Conservation (phyloP, 2,329 filamentous ascomycete genomes). For the Uncinocarpus reesii region DNA sequence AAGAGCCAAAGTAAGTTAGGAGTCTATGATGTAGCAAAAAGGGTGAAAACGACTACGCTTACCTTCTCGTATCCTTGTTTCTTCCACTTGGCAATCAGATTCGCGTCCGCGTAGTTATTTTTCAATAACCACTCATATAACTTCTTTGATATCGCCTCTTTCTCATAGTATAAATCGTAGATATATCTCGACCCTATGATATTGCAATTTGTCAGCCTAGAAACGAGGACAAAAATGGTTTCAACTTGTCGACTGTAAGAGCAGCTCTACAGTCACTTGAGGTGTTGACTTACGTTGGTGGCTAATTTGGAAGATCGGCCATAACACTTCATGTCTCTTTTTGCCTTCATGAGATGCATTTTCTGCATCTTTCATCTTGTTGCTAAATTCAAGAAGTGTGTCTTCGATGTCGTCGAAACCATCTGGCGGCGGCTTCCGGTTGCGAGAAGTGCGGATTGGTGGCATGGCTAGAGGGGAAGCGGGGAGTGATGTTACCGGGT, state of each 20-base stretch:
- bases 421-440: slow-evolving; percentile 54
- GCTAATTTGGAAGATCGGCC: slow-evolving; percentile 95
- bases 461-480: slow-evolving; percentile 41
- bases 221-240: neutral
- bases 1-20: neutral
- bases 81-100: slow-evolving; percentile 99
- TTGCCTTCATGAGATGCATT: slow-evolving; percentile 69
- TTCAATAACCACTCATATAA: slow-evolving; percentile 95
- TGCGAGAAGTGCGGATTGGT: slow-evolving; percentile 49
- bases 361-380: slow-evolving; percentile 70
- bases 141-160: slow-evolving; percentile 84
- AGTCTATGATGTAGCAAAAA: neutral
- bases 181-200: slow-evolving; percentile 65
- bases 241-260: neutral
- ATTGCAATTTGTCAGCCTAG: neutral
- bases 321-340: slow-evolving; percentile 83
- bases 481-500: neutral
- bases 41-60: slow-evolving; percentile 14
- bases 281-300: slow-evolving; percentile 60
- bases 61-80: slow-evolving; percentile 98
- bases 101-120: slow-evolving; percentile 89
- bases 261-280: neutral
- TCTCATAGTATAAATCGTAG: slow-evolving; percentile 96
- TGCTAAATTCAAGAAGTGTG: slow-evolving; percentile 55
- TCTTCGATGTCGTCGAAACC: slow-evolving; percentile 61